Evolutionary conservation across 2,329 filamentous ascomycete genomes (phyloP).

Genomic region (Hymenotorrendiella dingleyae): DNA sequence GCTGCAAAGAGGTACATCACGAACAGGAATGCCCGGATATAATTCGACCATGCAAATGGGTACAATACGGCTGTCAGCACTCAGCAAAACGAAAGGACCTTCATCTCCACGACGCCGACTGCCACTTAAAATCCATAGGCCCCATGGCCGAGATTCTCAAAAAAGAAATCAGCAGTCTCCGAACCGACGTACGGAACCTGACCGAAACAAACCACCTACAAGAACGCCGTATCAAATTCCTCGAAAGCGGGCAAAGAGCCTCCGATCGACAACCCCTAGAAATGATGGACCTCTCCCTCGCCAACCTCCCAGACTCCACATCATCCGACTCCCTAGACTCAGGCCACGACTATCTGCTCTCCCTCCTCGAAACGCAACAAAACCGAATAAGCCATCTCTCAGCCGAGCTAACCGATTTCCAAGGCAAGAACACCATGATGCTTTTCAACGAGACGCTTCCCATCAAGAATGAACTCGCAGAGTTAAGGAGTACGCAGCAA

Average conservation of each 20-base stretch:
- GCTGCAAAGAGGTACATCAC: slow-evolving; percentile 24
- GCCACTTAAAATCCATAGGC: slow-evolving; percentile 47
- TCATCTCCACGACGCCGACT: slow-evolving; percentile 41
- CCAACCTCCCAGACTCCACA: slow-evolving; percentile 21
- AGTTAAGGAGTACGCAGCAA: slow-evolving; percentile 34
- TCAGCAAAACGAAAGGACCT: slow-evolving; percentile 35
- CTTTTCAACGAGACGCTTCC: slow-evolving; percentile 56
- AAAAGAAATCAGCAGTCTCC: slow-evolving; percentile 34
- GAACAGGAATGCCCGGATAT: slow-evolving; percentile 41
- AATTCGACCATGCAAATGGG: slow-evolving; percentile 40
- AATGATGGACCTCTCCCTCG: slow-evolving; percentile 23
- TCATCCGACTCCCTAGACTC: slow-evolving; percentile 30
- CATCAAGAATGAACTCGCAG: slow-evolving; percentile 57
- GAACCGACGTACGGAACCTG: slow-evolving; percentile 42
- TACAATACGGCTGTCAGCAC: slow-evolving; percentile 43
- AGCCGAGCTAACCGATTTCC: slow-evolving; percentile 50
- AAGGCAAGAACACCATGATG: slow-evolving; percentile 55
- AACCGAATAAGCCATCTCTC: slow-evolving; percentile 51
- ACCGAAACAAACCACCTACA: slow-evolving; percentile 36
- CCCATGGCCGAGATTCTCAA: slow-evolving; percentile 43
- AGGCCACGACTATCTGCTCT: slow-evolving; percentile 39
- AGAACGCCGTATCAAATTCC: slow-evolving; percentile 37
- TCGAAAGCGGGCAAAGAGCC: slow-evolving; percentile 32
- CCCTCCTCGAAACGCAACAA: slow-evolving; percentile 46
- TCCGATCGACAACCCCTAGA: slow-evolving; percentile 21